Conservation (phyloP, 495 filamentous ascomycete genomes). For the Copromyces sp. region DNA sequence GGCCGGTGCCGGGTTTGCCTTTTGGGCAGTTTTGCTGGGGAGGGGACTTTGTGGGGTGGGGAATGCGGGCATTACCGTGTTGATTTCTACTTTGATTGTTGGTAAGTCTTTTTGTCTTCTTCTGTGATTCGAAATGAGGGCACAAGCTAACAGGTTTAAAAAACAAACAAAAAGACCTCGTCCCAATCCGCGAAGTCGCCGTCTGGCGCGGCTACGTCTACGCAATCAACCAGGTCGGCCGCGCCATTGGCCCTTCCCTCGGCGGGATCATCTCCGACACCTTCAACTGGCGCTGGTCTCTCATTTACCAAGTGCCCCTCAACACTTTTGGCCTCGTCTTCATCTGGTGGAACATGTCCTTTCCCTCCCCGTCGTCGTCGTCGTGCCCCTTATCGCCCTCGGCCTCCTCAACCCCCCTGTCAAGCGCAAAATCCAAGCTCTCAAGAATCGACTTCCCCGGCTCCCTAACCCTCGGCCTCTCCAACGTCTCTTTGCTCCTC, state of each 20-base stretch:
- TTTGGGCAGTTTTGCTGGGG: slow-evolving; percentile 5
- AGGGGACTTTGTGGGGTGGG: slow-evolving; percentile 7
- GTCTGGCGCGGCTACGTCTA: slow-evolving; percentile 13
- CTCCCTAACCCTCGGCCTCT: slow-evolving; percentile 3
- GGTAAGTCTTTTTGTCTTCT: not conserved
- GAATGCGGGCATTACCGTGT: slow-evolving; percentile 10
- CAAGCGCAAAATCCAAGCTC: slow-evolving; percentile 3
- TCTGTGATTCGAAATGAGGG: not conserved
- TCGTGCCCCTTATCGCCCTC: not conserved
- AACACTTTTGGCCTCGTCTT: slow-evolving; percentile 2
- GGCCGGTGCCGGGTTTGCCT: slow-evolving; percentile 5
- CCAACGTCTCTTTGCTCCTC: slow-evolving; percentile 8
- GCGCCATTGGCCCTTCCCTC: slow-evolving; percentile 8
- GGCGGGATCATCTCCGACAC: slow-evolving; percentile 7
- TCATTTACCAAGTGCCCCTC: slow-evolving; percentile 8
- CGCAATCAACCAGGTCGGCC: slow-evolving; percentile 9
- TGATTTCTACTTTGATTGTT: slow-evolving; percentile 12
- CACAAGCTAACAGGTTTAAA: not conserved
- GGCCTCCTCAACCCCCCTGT: no score
- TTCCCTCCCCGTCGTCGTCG: not conserved
- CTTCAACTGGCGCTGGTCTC: slow-evolving; percentile 10
- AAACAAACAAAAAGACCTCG: slow-evolving; percentile 2
- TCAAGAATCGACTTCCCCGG: slow-evolving; percentile 10
- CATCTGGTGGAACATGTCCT: slow-evolving; percentile 11
- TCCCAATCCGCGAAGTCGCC: slow-evolving; percentile 11